Base-by-base conservation (phyloP, 768 basidiomycete species). In the Pulveroboletus sp. region DNA sequence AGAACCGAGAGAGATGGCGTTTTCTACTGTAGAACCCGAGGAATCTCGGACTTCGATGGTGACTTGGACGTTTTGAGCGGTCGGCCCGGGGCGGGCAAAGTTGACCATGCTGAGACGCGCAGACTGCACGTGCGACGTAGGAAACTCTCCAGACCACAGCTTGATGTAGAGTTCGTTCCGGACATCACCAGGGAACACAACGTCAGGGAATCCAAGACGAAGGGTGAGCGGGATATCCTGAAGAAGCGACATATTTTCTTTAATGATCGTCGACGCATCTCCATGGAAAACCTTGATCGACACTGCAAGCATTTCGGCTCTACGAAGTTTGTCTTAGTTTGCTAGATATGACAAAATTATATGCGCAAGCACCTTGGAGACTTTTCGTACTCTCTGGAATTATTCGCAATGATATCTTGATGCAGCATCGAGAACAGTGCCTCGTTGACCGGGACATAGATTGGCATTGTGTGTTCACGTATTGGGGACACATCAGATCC, bases 101-200 rank as follows among this genome's bases (percentile, higher is more conserved):
- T 67, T 72, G 29, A 77, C 74, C 42, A 89, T 74, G 55, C 74
- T 78, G 24, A 73, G 68, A 37, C 85, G 85, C 4, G 85, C 66
- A 34, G 82, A 74, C 23, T 70, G 69, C 35, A 66, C 68, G 50
- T 79, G 77, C 4, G 79, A 73, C 0, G 80, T 70, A 3, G 76
- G 69, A 63, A 98, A 98, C 53, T 93, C 88, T 33, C 91, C 95
- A 47, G 84, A 87, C 94, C 94, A 97, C 1, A 98, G 78, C 66
- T 97, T 97, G 72, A 97, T 80, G 67, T 97, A 98, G 12, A 97
- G 76, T 55, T 98, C 95, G 60, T 98, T 97, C 14, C 95, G 84
- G n/a, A 82, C 70, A 52, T 90, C 87, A 7, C 89, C 90, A 4
- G 94, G 94, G 62, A 94, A 94, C 9, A 95, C 94, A 7, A 97